A percentile compares a stretch with the other conserved stretches of the same genome.
phyloP scores from a whole-genome alignment of 257 asterid species.

The Solanum chilense region DNA sequence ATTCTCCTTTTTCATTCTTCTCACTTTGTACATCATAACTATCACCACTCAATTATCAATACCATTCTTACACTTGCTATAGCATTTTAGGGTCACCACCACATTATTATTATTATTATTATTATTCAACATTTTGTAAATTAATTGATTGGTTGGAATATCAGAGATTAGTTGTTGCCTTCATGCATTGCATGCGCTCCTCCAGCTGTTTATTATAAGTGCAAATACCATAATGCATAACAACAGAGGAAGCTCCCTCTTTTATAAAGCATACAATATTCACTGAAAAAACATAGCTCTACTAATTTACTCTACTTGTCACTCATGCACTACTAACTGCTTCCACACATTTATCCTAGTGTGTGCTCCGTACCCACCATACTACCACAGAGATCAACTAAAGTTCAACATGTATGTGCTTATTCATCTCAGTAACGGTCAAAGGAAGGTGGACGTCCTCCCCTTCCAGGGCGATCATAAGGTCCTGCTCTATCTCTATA shows the following conservation, averaged over 20 bases:
- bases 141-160: background rate
- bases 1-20: constrained; percentile 1
- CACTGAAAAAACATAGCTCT: background rate
- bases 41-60: background rate
- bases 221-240: background rate
- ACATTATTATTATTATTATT: background rate
- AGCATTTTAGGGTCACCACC: background rate
- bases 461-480: constrained; percentile 10
- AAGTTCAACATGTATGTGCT: background rate
- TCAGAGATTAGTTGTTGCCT: background rate
- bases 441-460: background rate
- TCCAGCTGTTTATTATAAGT: background rate
- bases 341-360: background rate
- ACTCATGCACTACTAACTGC: background rate
- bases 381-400: background rate
- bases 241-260: background rate
- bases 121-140: background rate
- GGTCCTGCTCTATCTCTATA: constrained; percentile 7
- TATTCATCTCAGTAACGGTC: constrained; percentile 1
- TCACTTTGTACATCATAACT: constrained; percentile 3
- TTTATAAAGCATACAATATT: background rate
- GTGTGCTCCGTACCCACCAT: background rate
- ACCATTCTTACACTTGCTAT: background rate
- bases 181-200: background rate
- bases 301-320: background rate